These are phyloP conservation scores for Podaxis rugospora DNA, from an alignment of 768 basidiomycete species.

Conservation along the genomic window DNA sequence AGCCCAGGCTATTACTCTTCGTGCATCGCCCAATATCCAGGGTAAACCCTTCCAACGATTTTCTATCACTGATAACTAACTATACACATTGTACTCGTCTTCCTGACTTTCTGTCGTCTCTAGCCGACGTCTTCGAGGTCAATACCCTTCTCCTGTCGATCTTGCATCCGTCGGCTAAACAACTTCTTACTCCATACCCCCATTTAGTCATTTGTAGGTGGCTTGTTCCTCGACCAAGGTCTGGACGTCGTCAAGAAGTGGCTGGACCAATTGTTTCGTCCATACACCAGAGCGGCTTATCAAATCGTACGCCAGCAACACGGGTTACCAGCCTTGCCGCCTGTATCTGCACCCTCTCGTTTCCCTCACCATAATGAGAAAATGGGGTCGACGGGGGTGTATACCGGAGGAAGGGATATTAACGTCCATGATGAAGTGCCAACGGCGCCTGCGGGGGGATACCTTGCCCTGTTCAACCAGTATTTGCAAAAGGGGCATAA, in stretches of 20 bases:
- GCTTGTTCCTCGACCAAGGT: slow-evolving; percentile 68
- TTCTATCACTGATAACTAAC: slow-evolving; percentile 3
- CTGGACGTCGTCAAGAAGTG: slow-evolving; percentile 51
- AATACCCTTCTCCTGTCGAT: slow-evolving; percentile 13
- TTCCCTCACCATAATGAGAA: slow-evolving; percentile 8
- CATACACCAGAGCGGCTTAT: slow-evolving; percentile 63
- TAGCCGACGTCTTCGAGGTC: slow-evolving; percentile 82
- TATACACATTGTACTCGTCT: background rate
- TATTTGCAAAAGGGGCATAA: slow-evolving; percentile 54
- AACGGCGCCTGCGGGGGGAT: slow-evolving; percentile 41
- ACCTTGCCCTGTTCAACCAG: slow-evolving; percentile 81
- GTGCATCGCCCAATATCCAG: slow-evolving; percentile 68
- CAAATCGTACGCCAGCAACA: slow-evolving; percentile 59
- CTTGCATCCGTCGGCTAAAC: slow-evolving; percentile 2
- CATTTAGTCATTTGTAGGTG: slow-evolving; percentile 74
- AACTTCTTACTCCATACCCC: background rate
- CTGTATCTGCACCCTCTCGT: background rate
- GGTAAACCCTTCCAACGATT: slow-evolving; percentile 35
- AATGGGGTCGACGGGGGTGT: background rate
- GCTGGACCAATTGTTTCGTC: slow-evolving; percentile 59
- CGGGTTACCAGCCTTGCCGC: slow-evolving; percentile 48
- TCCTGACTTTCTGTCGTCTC: background rate
- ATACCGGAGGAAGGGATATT: background rate
- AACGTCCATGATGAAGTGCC: slow-evolving; percentile 7
- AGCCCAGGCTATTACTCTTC: slow-evolving; percentile 68